Evolutionary conservation across 768 basidiomycete genomes (phyloP).

Genomic region (Mrakia gelida): DNA sequence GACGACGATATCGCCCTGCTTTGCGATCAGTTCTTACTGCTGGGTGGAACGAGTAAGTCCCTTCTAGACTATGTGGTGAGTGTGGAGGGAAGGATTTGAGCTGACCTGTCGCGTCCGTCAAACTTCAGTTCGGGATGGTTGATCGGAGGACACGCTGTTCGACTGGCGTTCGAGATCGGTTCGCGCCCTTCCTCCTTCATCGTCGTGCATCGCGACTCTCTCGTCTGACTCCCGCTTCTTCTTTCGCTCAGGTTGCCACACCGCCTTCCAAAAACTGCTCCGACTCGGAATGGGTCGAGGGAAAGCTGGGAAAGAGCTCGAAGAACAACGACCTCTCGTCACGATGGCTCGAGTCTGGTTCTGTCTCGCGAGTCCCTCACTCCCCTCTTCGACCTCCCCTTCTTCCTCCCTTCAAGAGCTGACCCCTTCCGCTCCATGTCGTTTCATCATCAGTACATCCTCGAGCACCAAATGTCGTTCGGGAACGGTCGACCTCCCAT

Average conservation of each 20-base stretch:
- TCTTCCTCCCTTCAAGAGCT: conserved; percentile 62
- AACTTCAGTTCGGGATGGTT: conserved; percentile 72
- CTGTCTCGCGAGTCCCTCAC: conserved; percentile 48
- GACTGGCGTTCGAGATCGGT: conserved; percentile 95
- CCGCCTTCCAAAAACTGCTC: conserved; percentile 78
- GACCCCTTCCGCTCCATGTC: conserved; percentile 46
- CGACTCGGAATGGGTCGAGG: conserved; percentile 66
- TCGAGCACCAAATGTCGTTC: conserved; percentile 70
- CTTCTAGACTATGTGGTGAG: too few species aligned
- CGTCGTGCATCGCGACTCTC: background rate
- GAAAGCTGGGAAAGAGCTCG: conserved; percentile 55
- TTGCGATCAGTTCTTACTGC: conserved; percentile 67
- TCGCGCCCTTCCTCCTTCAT: conserved; percentile 39
- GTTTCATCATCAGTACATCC: background rate
- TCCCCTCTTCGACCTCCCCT: conserved; percentile 60
- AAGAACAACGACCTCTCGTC: conserved; percentile 70
- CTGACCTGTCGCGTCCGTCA: too few species aligned
- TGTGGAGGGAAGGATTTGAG: too few species aligned
- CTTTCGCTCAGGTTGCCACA: conserved; percentile 50
- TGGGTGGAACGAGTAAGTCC: conserved; percentile 78
- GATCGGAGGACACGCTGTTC: conserved; percentile 66
- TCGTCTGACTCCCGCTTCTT: background rate
- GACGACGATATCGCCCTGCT: conserved; percentile 7
- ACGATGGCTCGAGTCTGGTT: conserved; percentile 86
- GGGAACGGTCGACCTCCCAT: conserved; percentile 92